These are phyloP conservation scores for Cyberlindnera japonica DNA, from an alignment of 805 yeast genomes.

Conservation along the genomic window DNA sequence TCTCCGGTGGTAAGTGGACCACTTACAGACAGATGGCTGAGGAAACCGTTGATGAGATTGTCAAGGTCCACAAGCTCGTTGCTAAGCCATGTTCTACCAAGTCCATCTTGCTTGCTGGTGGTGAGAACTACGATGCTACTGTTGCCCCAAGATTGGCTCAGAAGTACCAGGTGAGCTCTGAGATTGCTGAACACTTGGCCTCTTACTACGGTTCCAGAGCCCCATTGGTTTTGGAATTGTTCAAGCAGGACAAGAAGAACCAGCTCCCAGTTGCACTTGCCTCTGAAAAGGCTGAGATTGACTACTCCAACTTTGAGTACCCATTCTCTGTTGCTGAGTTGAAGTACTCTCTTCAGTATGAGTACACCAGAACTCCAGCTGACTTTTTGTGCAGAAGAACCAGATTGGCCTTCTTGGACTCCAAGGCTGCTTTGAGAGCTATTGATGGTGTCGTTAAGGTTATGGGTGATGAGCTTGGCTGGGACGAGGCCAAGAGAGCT, in stretches of 20 bases:
- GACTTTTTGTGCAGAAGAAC: conserved; percentile 93
- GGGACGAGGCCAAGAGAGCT: conserved; percentile 61
- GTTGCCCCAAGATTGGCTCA: conserved; percentile 78
- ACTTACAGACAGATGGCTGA: conserved; percentile 97
- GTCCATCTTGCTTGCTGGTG: conserved; percentile 66
- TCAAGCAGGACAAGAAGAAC: conserved; percentile 47
- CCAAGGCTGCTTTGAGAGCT: conserved; percentile 74
- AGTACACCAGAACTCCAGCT: conserved; percentile 81
- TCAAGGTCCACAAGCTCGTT: conserved; percentile 44
- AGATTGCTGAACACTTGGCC: conserved; percentile 77
- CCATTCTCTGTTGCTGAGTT: conserved; percentile 92
- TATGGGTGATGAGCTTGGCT: conserved; percentile 74
- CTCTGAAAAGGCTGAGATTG: conserved; percentile 30
- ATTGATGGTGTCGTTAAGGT: conserved; percentile 82
- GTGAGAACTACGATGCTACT: conserved; percentile 71
- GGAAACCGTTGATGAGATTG: conserved; percentile 78
- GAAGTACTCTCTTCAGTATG: conserved; percentile 74
- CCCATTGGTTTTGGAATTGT: conserved; percentile 63
- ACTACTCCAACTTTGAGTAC: conserved; percentile 56
- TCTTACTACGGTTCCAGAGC: conserved; percentile 89
- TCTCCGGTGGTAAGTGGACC: conserved; percentile 98
- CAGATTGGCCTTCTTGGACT: conserved; percentile 87
- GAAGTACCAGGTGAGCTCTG: conserved; percentile 65
- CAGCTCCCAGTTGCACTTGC: conserved; percentile 67
- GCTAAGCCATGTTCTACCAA: conserved; percentile 41